A percentile compares a stretch with the other conserved stretches of the same genome.
These are phyloP conservation scores for Colletotrichum salicis DNA, from an alignment of 2,329 filamentous ascomycete species.

Conservation along the genomic window DNA sequence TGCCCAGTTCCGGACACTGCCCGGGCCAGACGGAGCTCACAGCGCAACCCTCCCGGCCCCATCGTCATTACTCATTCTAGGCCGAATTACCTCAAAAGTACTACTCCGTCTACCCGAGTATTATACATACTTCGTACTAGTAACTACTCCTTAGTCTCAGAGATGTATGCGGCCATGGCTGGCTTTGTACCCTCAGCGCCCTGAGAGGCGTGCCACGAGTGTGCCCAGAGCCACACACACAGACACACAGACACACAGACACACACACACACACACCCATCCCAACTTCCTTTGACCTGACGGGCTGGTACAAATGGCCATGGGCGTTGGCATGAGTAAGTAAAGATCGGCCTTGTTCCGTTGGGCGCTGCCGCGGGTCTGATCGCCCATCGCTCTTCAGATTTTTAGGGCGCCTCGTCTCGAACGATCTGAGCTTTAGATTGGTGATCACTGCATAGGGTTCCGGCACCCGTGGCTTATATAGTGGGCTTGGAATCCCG, in stretches of 20 bases:
- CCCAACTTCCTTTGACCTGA: neutral
- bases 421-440: conserved; percentile 32
- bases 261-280: neutral
- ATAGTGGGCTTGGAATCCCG: conserved; percentile 29
- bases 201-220: conserved; percentile 12
- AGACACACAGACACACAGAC: neutral
- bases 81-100: conserved; percentile 22
- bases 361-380: conserved; percentile 32
- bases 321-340: conserved; percentile 28
- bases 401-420: conserved; percentile 29
- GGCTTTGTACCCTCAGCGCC: neutral
- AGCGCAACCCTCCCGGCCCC: conserved; percentile 29
- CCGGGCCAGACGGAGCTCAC: conserved; percentile 35
- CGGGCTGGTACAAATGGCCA: conserved; percentile 7
- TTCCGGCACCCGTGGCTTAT: conserved; percentile 28
- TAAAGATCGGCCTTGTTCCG: conserved; percentile 34
- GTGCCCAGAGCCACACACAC: conserved; percentile 12
- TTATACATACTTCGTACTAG: too few species aligned
- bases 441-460: conserved; percentile 35
- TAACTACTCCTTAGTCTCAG: conserved; percentile 7
- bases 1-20: conserved; percentile 33
- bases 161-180: conserved; percentile 4
- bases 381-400: conserved; percentile 24
- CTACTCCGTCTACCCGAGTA: neutral
- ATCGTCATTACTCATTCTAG: conserved; percentile 34